A percentile compares a stretch with the other conserved stretches of the same genome.
Evolutionary conservation across 306 rosid species (phyloP).

Genomic region (Trifolium dubium): DNA sequence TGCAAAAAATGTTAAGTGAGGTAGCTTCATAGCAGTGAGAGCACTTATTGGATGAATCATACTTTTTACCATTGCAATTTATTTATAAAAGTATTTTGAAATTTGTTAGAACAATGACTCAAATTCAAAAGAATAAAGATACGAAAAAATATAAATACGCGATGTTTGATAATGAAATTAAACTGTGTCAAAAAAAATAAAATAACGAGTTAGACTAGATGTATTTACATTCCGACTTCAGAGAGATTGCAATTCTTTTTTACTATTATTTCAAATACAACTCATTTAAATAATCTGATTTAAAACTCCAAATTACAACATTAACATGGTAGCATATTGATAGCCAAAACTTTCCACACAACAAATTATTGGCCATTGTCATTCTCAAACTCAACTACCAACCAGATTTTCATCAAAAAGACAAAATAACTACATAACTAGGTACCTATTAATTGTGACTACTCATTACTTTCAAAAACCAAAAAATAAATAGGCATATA

Average conservation of each 20-base stretch:
- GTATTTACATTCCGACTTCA: too few species aligned
- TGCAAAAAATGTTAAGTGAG: neutral
- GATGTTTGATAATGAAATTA: too few species aligned
- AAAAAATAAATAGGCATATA: conserved; percentile 38
- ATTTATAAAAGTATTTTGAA: neutral
- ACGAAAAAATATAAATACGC: too few species aligned
- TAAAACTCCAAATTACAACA: too few species aligned
- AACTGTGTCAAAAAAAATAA: too few species aligned
- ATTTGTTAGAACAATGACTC: neutral
- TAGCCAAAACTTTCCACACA: conserved; percentile 1
- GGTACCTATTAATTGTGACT: neutral
- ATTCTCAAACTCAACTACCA: conserved; percentile 59
- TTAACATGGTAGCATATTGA: neutral
- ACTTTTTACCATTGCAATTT: neutral
- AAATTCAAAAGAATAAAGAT: neutral
- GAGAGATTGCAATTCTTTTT: too few species aligned
- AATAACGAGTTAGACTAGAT: too few species aligned
- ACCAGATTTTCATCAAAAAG: conserved; percentile 43
- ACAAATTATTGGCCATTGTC: conserved; percentile 46
- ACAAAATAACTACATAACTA: neutral
- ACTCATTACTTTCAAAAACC: neutral
- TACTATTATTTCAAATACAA: too few species aligned
- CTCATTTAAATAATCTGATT: too few species aligned
- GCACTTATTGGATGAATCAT: too few species aligned
- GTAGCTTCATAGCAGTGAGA: neutral